Conservation (phyloP, 1,139 yeast species). For the Pichia sp. region DNA sequence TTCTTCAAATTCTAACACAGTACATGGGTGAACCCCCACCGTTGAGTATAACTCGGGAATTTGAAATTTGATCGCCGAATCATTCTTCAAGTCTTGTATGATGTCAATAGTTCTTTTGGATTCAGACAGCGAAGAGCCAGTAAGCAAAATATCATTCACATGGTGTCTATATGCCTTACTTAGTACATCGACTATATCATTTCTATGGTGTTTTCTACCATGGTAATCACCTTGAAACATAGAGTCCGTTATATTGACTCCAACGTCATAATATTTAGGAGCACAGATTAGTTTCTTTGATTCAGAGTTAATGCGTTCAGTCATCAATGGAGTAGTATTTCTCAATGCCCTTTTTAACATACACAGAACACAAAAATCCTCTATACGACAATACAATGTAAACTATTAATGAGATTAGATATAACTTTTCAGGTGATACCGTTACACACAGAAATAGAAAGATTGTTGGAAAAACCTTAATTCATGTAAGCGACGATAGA, state of each 20-base stretch:
- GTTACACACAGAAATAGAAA: too few species aligned
- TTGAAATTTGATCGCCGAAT: not conserved
- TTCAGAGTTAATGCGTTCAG: not conserved
- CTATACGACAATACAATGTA: not conserved
- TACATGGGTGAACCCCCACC: constrained; percentile 93
- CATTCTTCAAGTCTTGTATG: constrained; percentile 31
- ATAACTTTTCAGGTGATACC: too few species aligned
- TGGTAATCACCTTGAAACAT: constrained; percentile 82
- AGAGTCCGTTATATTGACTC: constrained; percentile 75
- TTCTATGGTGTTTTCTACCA: constrained; percentile 52
- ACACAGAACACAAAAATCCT: too few species aligned
- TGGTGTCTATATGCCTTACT: constrained; percentile 56
- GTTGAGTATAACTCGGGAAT: constrained; percentile 47
- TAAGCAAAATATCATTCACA: constrained; percentile 65
- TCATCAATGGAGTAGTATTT: not conserved
- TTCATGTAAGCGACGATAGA: too few species aligned
- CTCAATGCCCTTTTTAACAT: too few species aligned
- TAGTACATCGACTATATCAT: constrained; percentile 59
- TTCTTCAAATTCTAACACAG: constrained; percentile 53
- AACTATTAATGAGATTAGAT: not conserved
- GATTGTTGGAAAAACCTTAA: too few species aligned
- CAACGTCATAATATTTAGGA: constrained; percentile 25
- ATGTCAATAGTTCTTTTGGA: constrained; percentile 41
- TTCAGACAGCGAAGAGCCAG: constrained; percentile 74
- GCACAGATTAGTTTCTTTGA: not conserved